Conservation (phyloP, 2,329 filamentous ascomycete species). For the Leptographium galeiforme region DNA sequence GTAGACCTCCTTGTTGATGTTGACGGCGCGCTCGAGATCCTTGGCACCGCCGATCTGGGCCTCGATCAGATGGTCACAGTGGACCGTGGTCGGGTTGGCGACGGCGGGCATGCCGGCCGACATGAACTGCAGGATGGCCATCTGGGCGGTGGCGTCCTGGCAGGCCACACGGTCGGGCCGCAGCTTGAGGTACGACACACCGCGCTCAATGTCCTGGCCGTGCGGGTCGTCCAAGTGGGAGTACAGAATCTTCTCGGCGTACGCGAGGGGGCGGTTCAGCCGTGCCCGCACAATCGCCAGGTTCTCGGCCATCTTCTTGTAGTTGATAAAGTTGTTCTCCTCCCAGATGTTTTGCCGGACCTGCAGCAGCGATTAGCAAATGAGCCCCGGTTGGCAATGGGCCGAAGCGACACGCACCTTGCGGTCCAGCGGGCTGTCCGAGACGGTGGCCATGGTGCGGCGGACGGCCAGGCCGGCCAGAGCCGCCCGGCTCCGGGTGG, state of each 20-base stretch:
- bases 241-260: constrained; percentile 97
- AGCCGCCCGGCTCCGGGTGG: constrained; percentile 47
- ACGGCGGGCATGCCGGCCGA: constrained; percentile 92
- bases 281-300: constrained; percentile 76
- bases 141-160: constrained; percentile 98
- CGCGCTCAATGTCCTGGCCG: constrained; percentile 90
- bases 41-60: constrained; percentile 85
- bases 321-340: constrained; percentile 95
- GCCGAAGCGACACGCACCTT: constrained; percentile 42
- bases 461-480: constrained; percentile 48
- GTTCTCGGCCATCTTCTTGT: constrained; percentile 99
- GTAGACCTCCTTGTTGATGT: constrained; percentile 99
- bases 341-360: constrained; percentile 96
- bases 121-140: constrained; percentile 99
- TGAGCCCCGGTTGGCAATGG: not conserved
- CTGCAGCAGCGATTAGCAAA: constrained; percentile 19
- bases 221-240: constrained; percentile 96
- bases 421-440: constrained; percentile 74
- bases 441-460: constrained; percentile 67
- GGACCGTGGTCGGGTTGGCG: constrained; percentile 86
- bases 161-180: constrained; percentile 96
- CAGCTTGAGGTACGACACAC: constrained; percentile 89
- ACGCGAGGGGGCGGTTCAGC: constrained; percentile 86
- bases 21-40: constrained; percentile 81
- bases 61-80: constrained; percentile 99